Base-by-base conservation (phyloP, 169 alveolate genomes). In the Plasmodium gonderi region DNA sequence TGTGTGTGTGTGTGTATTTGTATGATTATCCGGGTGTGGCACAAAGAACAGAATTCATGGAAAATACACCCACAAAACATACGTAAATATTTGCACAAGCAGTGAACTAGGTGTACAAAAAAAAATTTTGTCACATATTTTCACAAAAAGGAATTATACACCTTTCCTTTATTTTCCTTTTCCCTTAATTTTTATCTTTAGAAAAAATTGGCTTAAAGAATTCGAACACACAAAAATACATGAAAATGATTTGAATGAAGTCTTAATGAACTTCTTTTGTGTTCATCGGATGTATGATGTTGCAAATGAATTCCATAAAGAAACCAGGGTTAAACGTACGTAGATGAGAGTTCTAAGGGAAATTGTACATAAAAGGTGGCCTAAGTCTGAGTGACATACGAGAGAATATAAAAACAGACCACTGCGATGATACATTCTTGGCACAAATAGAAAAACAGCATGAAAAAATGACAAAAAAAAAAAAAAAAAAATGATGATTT, bases 251-350 rank as follows among this genome's bases (percentile, higher is more conserved):
- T 49, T 85, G 45, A 85, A 85, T 44, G 92, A 85, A 85, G 92
- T 85, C 7, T 64, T 85, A 36, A 85, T 85, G 92, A 85, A 85
- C 42, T 85, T 38, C 79, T 85, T 85, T 26, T 85, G 92, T 64
- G 92, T 85, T 20, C 92, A 85, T 17, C 72, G 92, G 42, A 85
- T 85, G 92, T 74, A 85, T 75, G 92, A 85, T 23, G 92, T 85
- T 74, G 92, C 92, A 40, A 49, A 44, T 51, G 92, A 85, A 49
- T 85, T 85, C 67, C 83, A 85, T 60, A 85, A 85, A 38, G 92
- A 85, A 40, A 45, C 92, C 17, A 51, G 67, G 42, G 87, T 85
- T 49, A 85, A 85, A 31, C 92, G 92, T 85, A 85, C 40, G 51
- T 42, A 69, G 23, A 60, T 60, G 72, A 60, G 72, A 29, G 72